Evolutionary conservation across 1,139 yeast species (phyloP).

Genomic region (Candida frijolesensis): DNA sequence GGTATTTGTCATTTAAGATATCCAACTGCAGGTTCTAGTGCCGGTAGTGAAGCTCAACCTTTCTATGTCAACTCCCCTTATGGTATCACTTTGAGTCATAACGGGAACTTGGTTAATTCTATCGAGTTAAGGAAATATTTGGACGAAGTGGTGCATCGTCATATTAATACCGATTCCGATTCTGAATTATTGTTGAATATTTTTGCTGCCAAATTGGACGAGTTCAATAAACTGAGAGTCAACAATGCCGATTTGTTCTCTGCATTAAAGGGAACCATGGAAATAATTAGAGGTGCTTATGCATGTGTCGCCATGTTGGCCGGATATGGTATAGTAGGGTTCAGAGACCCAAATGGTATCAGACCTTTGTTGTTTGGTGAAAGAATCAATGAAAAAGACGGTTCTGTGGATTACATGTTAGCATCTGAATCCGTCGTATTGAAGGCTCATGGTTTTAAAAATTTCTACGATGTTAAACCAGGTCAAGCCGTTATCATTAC

Average conservation of each 20-base stretch:
- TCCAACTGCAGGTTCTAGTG: constrained; percentile 98
- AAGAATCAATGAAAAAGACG: constrained; percentile 64
- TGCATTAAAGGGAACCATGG: constrained; percentile 82
- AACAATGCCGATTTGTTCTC: constrained; percentile 85
- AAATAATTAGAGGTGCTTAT: constrained; percentile 87
- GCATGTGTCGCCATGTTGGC: constrained; percentile 96
- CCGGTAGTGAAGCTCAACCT: constrained; percentile 98
- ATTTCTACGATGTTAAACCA: constrained; percentile 80
- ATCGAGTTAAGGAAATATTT: constrained; percentile 72
- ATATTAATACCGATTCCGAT: constrained; percentile 95
- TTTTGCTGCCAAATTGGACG: constrained; percentile 89
- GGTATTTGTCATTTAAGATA: constrained; percentile 94
- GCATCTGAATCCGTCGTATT: constrained; percentile 95
- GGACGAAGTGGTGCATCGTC: constrained; percentile 95
- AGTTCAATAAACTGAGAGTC: constrained; percentile 90
- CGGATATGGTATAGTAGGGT: constrained; percentile 93
- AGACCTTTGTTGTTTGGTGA: constrained; percentile 89
- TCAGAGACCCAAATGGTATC: constrained; percentile 96
- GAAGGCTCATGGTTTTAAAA: constrained; percentile 87
- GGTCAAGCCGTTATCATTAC: constrained; percentile 97
- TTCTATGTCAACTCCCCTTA: constrained; percentile 97
- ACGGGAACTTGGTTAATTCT: constrained; percentile 93
- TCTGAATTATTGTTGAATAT: constrained; percentile 86
- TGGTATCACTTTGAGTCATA: constrained; percentile 87
- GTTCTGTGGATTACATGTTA: constrained; percentile 88